Evolutionary conservation across 2,329 filamentous ascomycete genomes (phyloP).

Genomic region (Seiridium unicorne): DNA sequence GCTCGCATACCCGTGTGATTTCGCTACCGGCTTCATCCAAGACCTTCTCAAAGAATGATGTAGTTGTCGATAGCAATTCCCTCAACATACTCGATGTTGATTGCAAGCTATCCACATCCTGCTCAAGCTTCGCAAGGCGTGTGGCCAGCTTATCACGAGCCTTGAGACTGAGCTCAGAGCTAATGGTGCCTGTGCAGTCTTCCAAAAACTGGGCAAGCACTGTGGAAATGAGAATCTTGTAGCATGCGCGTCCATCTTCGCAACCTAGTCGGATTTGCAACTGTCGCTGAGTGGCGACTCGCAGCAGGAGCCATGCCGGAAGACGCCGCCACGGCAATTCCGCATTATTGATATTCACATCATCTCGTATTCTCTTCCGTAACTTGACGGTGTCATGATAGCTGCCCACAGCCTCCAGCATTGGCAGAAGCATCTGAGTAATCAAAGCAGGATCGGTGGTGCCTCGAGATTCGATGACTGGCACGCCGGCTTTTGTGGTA

Average conservation of each 20-base stretch:
- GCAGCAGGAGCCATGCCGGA: constrained; percentile 60
- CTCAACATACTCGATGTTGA: not conserved
- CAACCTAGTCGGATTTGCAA: constrained; percentile 39
- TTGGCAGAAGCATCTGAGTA: constrained; percentile 56
- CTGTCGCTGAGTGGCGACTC: constrained; percentile 54
- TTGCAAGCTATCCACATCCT: constrained; percentile 16
- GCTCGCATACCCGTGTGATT: constrained; percentile 35
- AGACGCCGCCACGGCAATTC: constrained; percentile 60
- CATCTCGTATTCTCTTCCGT: constrained; percentile 61
- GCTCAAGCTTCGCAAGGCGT: constrained; percentile 57
- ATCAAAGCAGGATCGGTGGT: constrained; percentile 57
- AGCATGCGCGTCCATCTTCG: constrained; percentile 43
- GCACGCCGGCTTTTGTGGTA: constrained; percentile 48
- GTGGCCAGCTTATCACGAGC: constrained; percentile 48
- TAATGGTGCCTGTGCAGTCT: constrained; percentile 27
- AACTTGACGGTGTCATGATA: constrained; percentile 34
- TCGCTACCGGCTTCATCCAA: constrained; percentile 26
- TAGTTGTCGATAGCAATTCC: constrained; percentile 30
- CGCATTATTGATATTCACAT: constrained; percentile 49
- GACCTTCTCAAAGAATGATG: constrained; percentile 22
- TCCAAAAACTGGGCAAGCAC: constrained; percentile 45
- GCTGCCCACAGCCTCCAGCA: constrained; percentile 54
- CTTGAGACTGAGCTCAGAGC: constrained; percentile 38
- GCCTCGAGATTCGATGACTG: constrained; percentile 54
- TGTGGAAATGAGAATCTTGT: constrained; percentile 56